Evolutionary conservation across 2,329 filamentous ascomycete genomes (phyloP).

Genomic region (Trichoderma arundinaceum): DNA sequence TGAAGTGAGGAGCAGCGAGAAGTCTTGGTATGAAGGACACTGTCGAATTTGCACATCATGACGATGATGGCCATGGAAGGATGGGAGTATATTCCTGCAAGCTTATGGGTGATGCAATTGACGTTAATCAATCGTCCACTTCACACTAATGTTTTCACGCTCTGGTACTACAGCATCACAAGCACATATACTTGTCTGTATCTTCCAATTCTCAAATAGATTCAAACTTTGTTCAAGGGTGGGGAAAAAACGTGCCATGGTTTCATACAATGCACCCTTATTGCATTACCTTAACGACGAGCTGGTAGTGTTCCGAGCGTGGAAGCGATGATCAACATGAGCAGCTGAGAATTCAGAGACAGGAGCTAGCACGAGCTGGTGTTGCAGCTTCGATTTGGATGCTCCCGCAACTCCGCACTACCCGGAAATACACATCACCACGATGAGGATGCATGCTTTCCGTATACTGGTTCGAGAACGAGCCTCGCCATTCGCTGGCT

Average conservation of each 20-base stretch:
- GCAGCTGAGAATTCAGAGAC: neutral
- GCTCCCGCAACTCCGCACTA: neutral
- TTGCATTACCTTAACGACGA: constrained; percentile 11
- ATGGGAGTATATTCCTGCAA: no score
- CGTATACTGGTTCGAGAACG: no score
- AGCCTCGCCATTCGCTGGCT: constrained; percentile 1
- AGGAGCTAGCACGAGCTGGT: neutral
- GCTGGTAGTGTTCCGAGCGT: neutral
- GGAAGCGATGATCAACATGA: constrained; percentile 2
- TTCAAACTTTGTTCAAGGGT: constrained; percentile 9
- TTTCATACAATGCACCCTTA: constrained; percentile 28
- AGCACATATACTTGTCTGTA: neutral
- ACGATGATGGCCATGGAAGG: no score
- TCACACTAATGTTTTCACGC: neutral
- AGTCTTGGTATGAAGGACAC: neutral
- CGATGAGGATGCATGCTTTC: neutral
- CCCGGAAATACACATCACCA: neutral
- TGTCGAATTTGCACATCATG: no score
- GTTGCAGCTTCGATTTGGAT: neutral
- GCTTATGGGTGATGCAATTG: no score
- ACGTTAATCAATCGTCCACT: neutral
- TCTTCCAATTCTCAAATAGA: constrained; percentile 7
- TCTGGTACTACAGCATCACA: no score
- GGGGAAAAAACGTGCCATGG: constrained; percentile 25
- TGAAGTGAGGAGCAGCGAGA: no score